Evolutionary conservation across 2,329 filamentous ascomycete species (phyloP).

Genomic region (Cytospora chrysosperma): DNA sequence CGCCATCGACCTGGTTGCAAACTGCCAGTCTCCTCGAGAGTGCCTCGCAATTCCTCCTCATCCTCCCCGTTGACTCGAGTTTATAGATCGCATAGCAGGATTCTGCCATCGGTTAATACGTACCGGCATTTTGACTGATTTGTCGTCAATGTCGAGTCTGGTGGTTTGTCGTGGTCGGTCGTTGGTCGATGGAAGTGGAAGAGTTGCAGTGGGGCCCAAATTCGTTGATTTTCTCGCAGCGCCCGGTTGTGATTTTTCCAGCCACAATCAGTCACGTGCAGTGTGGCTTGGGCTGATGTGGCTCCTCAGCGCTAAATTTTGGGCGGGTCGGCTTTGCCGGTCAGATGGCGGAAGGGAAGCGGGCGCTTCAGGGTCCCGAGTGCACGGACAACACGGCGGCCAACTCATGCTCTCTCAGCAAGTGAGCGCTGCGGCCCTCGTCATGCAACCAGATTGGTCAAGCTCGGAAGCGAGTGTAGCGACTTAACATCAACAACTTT

Average conservation of each 20-base stretch:
- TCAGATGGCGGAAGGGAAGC: neutral
- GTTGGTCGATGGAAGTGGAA: conserved; percentile 29
- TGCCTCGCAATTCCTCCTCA: neutral
- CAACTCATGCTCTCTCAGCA: neutral
- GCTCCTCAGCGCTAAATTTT: conserved; percentile 2
- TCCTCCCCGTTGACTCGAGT: neutral
- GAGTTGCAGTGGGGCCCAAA: conserved; percentile 10
- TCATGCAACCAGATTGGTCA: conserved; percentile 23
- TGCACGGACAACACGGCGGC: neutral
- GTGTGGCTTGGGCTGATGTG: neutral
- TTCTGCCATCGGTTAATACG: conserved; percentile 25
- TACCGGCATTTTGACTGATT: conserved; percentile 42
- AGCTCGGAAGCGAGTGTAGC: conserved; percentile 17
- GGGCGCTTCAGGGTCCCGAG: neutral
- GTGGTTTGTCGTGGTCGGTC: conserved; percentile 20
- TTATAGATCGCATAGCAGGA: neutral
- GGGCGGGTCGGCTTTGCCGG: neutral
- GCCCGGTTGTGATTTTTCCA: neutral
- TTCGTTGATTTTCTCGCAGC: conserved; percentile 12
- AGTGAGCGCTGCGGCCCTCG: conserved; percentile 16
- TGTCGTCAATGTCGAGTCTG: conserved; percentile 33
- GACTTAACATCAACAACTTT: conserved; percentile 18
- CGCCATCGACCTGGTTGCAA: conserved; percentile 1
- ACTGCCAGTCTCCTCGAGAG: neutral
- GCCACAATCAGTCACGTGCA: neutral